Base-by-base conservation (phyloP, 2,329 filamentous ascomycete species). In the Aspergillus sp. region DNA sequence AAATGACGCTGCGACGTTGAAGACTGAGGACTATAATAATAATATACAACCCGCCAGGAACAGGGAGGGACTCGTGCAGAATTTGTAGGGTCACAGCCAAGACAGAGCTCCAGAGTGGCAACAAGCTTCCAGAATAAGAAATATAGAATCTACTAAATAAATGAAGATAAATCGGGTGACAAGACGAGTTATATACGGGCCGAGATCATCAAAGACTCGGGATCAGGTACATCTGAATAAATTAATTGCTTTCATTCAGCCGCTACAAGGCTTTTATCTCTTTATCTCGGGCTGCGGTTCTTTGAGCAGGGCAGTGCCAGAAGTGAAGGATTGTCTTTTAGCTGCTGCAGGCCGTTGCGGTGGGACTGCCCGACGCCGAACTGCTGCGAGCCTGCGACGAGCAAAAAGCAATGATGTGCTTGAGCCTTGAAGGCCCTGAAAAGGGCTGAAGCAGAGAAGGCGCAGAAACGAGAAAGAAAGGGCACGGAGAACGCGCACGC, bases 81-180 rank as follows among this genome's bases (percentile, higher is more conserved):
- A 54, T 59, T 53, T 56, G 57, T 56, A 56, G 41, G 52, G 41
- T 21, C 50, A 54, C 51, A 47, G 51, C 51, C 43, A 47, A 54
- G 31, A 39, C 21, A 11, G 31, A 51, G 47, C 47, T 51, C 47
- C 15, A 27, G 40, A 41, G 50, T 52, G 50, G 50, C 50, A 45
- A 52, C 39, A 52, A 44, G 24, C 39, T n/a, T 27, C 8, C 24
- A 50, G 14, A 24, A 43, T 24, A 52, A 31, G 27, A 31, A 31
- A 43, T 24, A 41, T 41, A 27, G 43, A 35, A 53, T 19, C 14
- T 27, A 21, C 21, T 15, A 24, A 49, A 37, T 23, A 39, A 37
- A 44, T 17, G 50, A 24, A 33, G 33, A 31, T 31, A 43, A 52
- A 23, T 37, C 50, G 50, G 50, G 40, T 35, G 27, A 45, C 41